Percentiles rank a stretch among this genome's conserved stretches.
These are phyloP conservation scores for Salvia rosmarinus DNA, from an alignment of 257 asterid species.

Conservation along the genomic window DNA sequence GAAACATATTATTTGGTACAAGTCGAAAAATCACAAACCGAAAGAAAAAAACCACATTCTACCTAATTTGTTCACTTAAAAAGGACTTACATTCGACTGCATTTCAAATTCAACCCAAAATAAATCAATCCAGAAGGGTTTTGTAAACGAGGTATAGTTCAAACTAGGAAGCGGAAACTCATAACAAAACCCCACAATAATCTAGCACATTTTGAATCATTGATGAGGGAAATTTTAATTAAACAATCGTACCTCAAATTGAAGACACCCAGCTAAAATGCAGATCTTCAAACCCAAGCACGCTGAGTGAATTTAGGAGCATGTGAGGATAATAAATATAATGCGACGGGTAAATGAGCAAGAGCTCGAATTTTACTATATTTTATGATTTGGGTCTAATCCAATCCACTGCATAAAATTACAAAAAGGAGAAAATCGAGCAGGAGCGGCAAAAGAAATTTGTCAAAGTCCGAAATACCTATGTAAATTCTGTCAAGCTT, in stretches of 20 bases:
- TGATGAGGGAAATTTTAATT: no score
- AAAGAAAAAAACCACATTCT: constrained; percentile 27
- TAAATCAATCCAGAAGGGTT: constrained; percentile 31
- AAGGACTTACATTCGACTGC: constrained; percentile 13
- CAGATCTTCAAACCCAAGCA: no score
- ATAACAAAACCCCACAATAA: no score
- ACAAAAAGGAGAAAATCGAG: no score
- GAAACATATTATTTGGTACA: constrained; percentile 8
- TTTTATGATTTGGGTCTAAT: constrained; percentile 29
- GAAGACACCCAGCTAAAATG: no score
- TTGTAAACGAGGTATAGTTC: not conserved
- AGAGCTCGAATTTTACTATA: constrained; percentile 28
- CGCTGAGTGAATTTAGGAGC: constrained; percentile 17
- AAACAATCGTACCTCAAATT: not conserved
- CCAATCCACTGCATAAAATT: not conserved
- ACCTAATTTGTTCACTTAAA: constrained; percentile 27
- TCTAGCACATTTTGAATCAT: no score
- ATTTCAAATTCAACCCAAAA: constrained; percentile 25
- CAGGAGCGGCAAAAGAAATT: constrained; percentile 39
- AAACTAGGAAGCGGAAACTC: no score
- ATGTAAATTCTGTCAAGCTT: no score
- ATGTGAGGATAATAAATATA: constrained; percentile 29
- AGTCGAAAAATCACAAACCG: constrained; percentile 24
- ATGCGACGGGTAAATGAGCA: no score
- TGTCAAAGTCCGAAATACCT: no score